Percentiles rank a stretch among this genome's conserved stretches.
Conservation (phyloP, 768 basidiomycete genomes). For the Clitopilus passeckerianus region DNA sequence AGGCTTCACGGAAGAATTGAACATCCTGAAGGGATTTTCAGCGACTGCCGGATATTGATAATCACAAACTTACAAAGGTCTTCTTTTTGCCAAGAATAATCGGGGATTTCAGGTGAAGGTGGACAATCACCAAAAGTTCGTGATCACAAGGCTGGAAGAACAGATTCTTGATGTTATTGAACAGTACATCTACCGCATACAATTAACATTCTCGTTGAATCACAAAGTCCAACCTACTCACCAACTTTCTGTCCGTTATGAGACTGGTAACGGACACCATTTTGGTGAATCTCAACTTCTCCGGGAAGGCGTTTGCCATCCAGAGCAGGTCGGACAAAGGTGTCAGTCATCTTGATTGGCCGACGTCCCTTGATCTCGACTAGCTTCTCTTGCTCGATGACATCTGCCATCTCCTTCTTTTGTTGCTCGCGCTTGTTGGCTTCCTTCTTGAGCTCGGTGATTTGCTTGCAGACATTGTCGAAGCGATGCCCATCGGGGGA, state of each 20-base stretch:
- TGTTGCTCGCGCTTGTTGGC: slow-evolving; percentile 97
- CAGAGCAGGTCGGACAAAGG: slow-evolving; percentile 88
- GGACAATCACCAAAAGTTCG: slow-evolving; percentile 90
- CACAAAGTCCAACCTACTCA: slow-evolving; percentile 29
- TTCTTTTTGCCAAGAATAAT: slow-evolving; percentile 99
- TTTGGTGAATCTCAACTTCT: slow-evolving; percentile 98
- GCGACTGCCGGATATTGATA: not conserved
- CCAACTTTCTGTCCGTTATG: slow-evolving; percentile 89
- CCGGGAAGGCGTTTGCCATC: slow-evolving; percentile 95
- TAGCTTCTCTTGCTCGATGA: slow-evolving; percentile 89
- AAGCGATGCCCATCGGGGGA: slow-evolving; percentile 88
- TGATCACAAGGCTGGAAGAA: slow-evolving; percentile 99
- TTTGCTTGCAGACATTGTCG: slow-evolving; percentile 83
- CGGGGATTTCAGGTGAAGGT: slow-evolving; percentile 88
- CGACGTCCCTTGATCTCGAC: slow-evolving; percentile 86
- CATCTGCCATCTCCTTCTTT: slow-evolving; percentile 97
- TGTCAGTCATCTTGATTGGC: slow-evolving; percentile 83
- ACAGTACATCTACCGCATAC: slow-evolving; percentile 69
- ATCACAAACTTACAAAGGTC: slow-evolving; percentile 65
- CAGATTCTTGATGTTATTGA: slow-evolving; percentile 96
- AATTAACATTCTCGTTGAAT: not conserved
- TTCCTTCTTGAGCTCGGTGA: slow-evolving; percentile 93
- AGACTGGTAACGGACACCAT: slow-evolving; percentile 91
- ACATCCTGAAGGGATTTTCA: slow-evolving; percentile 58
- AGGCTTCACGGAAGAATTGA: slow-evolving; percentile 97